Base-by-base conservation (phyloP, 495 filamentous ascomycete genomes). In the Penicillium lividum region DNA sequence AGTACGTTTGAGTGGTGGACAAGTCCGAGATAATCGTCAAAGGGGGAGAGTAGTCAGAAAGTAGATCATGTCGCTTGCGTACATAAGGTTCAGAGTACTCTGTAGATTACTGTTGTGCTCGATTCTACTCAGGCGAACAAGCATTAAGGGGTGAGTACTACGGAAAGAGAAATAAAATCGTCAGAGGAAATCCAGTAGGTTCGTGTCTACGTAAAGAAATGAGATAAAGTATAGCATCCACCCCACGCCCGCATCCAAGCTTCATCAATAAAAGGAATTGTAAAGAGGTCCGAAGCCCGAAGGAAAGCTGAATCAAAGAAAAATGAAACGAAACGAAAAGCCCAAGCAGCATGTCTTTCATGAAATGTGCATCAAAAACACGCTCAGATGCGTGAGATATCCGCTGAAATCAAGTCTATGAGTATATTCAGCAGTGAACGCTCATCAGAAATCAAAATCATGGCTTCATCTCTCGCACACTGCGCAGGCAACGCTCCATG, bases 401-500 rank as follows among this genome's bases (percentile, higher is more conserved):
- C 33, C 7, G 18, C n/a, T 52, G 40, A 46, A 52, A 51, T 52
- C 40, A 57, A 44, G 59, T 62, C 54, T 64, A 64, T 58, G 51
- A 49, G 40, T 44, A 52, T 54, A 50, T 54, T 30, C 47, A n/a
- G 45, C 25, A 15, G 47, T 7, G 8, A 46, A 34, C 47, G 13
- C 44, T 43, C 9, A 47, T 25, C 25, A 13, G 8, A 16, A 29
- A 40, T 33, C 9, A 33, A 3, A 33, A 44, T 60, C 59, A 65
- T 50, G 38, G 30, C 44, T 67, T 63, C 60, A 66, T 63, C 54
- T 77, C 71, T 27, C 69, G 61, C 27, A 79, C 69, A 62, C 68
- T 73, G 27, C 74, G 70, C 53, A 79, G 58, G 59, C 77, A 80
- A 13, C 93, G 84, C 74, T 82, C 86, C 74, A 99, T 84, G 11